Evolutionary conservation across 371 early-diverging fungal species (phyloP), one percentile per base, ranked within the genome.

Genomic region (Mortierella sp.): DNA sequence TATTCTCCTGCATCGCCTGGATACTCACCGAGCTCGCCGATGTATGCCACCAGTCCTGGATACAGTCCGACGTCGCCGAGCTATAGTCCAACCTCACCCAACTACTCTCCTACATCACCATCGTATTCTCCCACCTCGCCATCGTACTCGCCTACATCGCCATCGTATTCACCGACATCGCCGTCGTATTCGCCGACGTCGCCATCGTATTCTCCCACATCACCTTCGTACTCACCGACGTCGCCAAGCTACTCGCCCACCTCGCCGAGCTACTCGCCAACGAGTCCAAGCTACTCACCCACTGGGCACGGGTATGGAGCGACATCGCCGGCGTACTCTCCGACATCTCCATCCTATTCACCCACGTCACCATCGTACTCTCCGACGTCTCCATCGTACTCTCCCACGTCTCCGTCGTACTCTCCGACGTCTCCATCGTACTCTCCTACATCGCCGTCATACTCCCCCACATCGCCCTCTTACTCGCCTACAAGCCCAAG

Each of bases 261-360:
- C 18, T 80, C 27, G 80, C 89, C 61, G 2, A 53, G 64, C 34
- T 79, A 78, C 50, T 74, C 78, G 1, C 94, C 92, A 0, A 90
- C 94, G 5, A 82, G 84, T 23, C 96, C 96, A 18, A 82, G 84
- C 43, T 94, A 96, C 70, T 82, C 82, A 1, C 94, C 91, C 12
- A 53, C 90, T 7, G 76, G 81, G 24, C 93, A 42, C 16, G 42
- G 42, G 10, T 76, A 80, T 46, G 82, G 81, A 39, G 81, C 92
- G 16, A 88, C 89, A 12, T 88, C 89, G 23, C 89, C 89, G 56
- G 83, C 83, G 2, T 89, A 88, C 72, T 89, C 91, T 5, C 97
- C 97, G 19, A 91, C 94, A 2, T 88, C 88, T 2, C 96, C 95
- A n/a, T 85, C 86, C 12, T 97, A 96, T 76, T 90, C 87, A 2